Base-by-base conservation (phyloP, 805 yeast species). In the Candida tammaniensis region DNA sequence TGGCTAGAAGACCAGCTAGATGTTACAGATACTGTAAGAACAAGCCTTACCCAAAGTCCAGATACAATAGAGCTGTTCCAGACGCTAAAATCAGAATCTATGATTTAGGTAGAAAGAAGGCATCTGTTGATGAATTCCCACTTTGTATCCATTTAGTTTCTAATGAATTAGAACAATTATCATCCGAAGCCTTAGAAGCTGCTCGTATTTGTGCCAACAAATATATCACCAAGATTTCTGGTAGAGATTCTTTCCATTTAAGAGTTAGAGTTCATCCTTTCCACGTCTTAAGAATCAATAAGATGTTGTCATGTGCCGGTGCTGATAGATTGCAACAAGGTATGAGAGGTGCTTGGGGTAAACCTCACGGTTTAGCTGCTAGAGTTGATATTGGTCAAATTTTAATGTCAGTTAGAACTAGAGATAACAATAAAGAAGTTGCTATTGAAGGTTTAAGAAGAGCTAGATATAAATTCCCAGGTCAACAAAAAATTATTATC, bases 291-390 rank as follows among this genome's bases (percentile, higher is more conserved):
- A 85, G 98, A 78, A 93, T 93, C 81, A 93, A 93, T 93, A 93
- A 93, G 87, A 93, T 93, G 98, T 88, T 93, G 96, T 93, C 98
- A 68, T 93, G 98, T 82, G 98, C 98, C 79, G 98, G 98, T 86
- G 98, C 98, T 71, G 98, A 93, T 91, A 88, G 98, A 86, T 83
- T 93, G 77, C 98, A 93, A 80, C 98, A 93, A 80, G 98, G 98
- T 89, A 93, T 93, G 98, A 91, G 98, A 87, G 95, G 95, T 82
- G 98, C 98, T 70, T 93, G 98, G 98, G 98, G 98, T 88, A 93
- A 93, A 81, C 98, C 98, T 64, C 96, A 89, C 64, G 98, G 98
- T 81, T 80, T 88, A 65, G 98, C 98, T 61, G 98, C 98, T 63
- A 88, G 98, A 75, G 98, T 93, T 70, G 76, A 76, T 77, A 93